These are phyloP conservation scores for Agroathelia rolfsii DNA, from an alignment of 1,284 basidiomycete genomes.

Conservation along the genomic window DNA sequence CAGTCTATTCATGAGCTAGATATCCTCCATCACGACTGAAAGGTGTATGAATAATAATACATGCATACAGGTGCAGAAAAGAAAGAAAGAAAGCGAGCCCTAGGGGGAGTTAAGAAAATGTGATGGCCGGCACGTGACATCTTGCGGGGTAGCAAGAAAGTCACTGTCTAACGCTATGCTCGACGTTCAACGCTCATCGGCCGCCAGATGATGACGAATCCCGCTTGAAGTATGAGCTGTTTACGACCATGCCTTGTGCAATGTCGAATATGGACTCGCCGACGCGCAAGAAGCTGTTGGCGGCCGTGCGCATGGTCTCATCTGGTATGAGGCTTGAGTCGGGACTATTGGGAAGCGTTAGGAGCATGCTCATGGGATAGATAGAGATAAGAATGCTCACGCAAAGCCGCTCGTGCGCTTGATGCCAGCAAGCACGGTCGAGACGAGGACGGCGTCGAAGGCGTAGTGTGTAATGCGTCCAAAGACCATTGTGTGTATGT, in stretches of 20 bases:
- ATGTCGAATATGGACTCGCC: conserved; percentile 88
- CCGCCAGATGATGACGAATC: no score
- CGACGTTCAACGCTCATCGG: no score
- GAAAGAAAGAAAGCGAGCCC: no score
- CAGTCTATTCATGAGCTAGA: no score
- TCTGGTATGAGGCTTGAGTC: conserved; percentile 65
- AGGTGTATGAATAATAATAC: no score
- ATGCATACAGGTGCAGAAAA: no score
- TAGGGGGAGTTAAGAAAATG: no score
- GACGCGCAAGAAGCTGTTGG: conserved; percentile 76
- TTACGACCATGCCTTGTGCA: conserved; percentile 71
- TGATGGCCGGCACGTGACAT: no score
- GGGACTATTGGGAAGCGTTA: conserved; percentile 34
- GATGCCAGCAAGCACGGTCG: conserved; percentile 86
- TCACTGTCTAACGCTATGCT: no score
- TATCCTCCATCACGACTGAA: no score
- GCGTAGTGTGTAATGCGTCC: conserved; percentile 81
- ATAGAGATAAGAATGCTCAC: conserved; percentile 40
- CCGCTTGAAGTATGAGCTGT: conserved; percentile 69
- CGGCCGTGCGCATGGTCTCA: conserved; percentile 61
- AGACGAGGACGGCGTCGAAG: conserved; percentile 78
- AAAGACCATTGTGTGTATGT: no score
- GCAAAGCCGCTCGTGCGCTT: conserved; percentile 83
- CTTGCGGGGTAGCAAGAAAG: no score
- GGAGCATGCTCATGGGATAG: conserved; percentile 4